These are phyloP conservation scores for Myxozyma sirexii DNA, from an alignment of 805 yeast genomes.

Conservation along the genomic window DNA sequence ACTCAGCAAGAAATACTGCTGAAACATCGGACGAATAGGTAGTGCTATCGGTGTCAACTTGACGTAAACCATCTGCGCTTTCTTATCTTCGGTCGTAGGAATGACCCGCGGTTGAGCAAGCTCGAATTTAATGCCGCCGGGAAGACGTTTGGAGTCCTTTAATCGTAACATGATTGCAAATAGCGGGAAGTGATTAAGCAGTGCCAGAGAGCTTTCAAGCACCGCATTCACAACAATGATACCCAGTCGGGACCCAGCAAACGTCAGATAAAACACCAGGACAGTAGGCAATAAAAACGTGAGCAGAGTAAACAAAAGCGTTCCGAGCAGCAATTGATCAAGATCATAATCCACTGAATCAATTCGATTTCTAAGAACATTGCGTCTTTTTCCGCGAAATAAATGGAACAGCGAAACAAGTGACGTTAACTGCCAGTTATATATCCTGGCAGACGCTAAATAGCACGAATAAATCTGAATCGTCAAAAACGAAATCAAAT, in stretches of 20 bases:
- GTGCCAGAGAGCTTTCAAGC: constrained; percentile 62
- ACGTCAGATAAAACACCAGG: constrained; percentile 76
- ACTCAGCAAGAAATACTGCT: constrained; percentile 51
- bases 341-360: constrained; percentile 83
- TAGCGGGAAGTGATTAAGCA: constrained; percentile 81
- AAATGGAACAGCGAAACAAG: constrained; percentile 76
- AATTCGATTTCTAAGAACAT: constrained; percentile 78
- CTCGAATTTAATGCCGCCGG: constrained; percentile 56
- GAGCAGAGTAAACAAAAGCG: constrained; percentile 78
- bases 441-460: constrained; percentile 74
- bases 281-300: constrained; percentile 84
- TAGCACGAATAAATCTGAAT: constrained; percentile 78
- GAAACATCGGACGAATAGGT: constrained; percentile 50
- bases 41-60: constrained; percentile 52
- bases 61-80: constrained; percentile 33
- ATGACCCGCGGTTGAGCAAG: neutral
- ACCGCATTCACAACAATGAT: constrained; percentile 53
- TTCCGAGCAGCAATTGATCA: constrained; percentile 86
- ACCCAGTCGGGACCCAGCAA: constrained; percentile 60
- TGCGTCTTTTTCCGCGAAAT: constrained; percentile 86
- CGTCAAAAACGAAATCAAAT: constrained; percentile 62
- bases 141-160: constrained; percentile 73
- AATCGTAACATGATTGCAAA: constrained; percentile 77
- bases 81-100: neutral
- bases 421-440: constrained; percentile 69